A percentile compares a stretch with the other conserved stretches of the same genome.
Evolutionary conservation across 1,284 basidiomycete genomes (phyloP).

Genomic region (Testicularia cyperi): DNA sequence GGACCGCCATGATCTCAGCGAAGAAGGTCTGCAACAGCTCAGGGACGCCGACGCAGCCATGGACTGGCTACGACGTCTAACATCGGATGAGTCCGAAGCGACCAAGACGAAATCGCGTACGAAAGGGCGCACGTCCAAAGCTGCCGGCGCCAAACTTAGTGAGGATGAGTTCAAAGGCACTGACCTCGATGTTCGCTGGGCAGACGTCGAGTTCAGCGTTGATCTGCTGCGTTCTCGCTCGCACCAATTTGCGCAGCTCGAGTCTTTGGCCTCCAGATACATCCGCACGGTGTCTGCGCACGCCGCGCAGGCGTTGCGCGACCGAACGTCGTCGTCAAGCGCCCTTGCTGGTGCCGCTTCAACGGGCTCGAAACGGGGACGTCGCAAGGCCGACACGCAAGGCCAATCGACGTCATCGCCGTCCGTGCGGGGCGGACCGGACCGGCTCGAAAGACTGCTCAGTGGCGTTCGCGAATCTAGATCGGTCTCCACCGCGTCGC

Average conservation of each 20-base stretch:
- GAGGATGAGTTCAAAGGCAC: slow-evolving; percentile 25
- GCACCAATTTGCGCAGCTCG: slow-evolving; percentile 40
- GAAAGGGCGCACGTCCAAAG: slow-evolving; percentile 20
- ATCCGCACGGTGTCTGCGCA: slow-evolving; percentile 38
- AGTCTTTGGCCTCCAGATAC: slow-evolving; percentile 30
- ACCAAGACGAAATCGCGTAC: slow-evolving; percentile 14
- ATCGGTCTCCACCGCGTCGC: slow-evolving; percentile 2
- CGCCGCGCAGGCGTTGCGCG: slow-evolving; percentile 36
- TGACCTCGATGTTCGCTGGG: slow-evolving; percentile 42
- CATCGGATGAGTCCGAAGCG: not conserved
- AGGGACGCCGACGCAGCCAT: slow-evolving; percentile 30
- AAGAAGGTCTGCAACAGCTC: slow-evolving; percentile 26
- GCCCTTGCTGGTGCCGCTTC: slow-evolving; percentile 19
- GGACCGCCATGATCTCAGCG: slow-evolving; percentile 28
- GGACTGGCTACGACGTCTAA: slow-evolving; percentile 11
- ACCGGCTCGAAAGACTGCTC: slow-evolving; percentile 34
- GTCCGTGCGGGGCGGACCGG: slow-evolving; percentile 9
- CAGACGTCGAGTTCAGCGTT: slow-evolving; percentile 39
- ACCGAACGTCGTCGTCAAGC: slow-evolving; percentile 29
- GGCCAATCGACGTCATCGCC: slow-evolving; percentile 3
- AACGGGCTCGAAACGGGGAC: slow-evolving; percentile 13
- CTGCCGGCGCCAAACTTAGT: slow-evolving; percentile 9
- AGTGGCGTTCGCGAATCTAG: slow-evolving; percentile 39
- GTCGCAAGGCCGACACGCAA: slow-evolving; percentile 14
- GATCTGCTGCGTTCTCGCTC: slow-evolving; percentile 33